Base-by-base conservation (phyloP, 352 stramenopile genomes). In the Phytophthora pisi region DNA sequence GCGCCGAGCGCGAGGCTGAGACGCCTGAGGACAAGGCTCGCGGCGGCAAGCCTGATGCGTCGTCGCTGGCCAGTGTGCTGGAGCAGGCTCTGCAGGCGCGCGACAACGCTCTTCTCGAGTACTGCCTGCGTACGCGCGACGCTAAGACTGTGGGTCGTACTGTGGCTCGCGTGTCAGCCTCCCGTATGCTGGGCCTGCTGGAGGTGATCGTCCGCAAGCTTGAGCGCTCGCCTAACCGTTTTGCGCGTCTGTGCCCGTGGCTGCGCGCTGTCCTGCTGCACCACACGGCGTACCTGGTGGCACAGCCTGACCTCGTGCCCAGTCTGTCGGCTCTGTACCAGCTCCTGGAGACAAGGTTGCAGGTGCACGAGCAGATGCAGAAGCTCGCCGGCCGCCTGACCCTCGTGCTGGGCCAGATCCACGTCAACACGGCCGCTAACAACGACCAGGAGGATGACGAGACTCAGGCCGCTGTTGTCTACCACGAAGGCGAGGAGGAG, bases 31-130 rank as follows among this genome's bases (percentile, higher is more conserved):
- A 68, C 28, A 72, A 78, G 38, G 70, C 43, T 20, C 18, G 30
- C 6, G 61, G 59, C 31, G 74, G 88, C 49, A 87, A 89, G 59
- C 82, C 86, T n/a, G 82, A 96, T 66, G 88, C 88, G 34, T 92
- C 88, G 51, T 96, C 88, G 20, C 79, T 96, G 31, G 86, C 86
- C 46, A 88, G 78, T 72, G 82, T 96, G 36, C 69, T 96, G 10
- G 86, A 94, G 65, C 88, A 96, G 69, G 86, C 88, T 18, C 70
- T 96, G 38, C 86, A 96, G 72, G 86, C 88, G 38, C 91, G 92
- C 61, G 88, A 96, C 83, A 95, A 95, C 49, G 86, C 86, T 36
- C 86, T 95, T 61, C 70, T 96, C 9, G 88, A 96, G 73, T 92
- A 95, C 66, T 91, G 83, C 63, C 64, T 96, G 54, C 82, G 86